Base-by-base conservation (phyloP, 306 rosid genomes). In the Luffa acutangula region DNA sequence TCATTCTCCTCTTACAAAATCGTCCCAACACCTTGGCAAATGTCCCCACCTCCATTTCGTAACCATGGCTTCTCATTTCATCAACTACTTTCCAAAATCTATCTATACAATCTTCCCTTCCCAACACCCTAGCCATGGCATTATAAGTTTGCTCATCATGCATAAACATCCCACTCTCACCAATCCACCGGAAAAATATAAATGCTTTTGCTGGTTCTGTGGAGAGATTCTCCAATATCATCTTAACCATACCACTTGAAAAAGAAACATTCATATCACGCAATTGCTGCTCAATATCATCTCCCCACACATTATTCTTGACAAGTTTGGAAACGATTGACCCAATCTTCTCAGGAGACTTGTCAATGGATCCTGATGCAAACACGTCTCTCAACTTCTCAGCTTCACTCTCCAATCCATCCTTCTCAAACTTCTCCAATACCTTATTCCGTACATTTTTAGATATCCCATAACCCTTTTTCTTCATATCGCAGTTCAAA, bases 141-240 rank as follows among this genome's bases (percentile, higher is more conserved):
- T 92, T 93, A 83, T 91, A 95, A 9, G 93, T 89, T 36, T 14
- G 17, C 3, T 78, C 88, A 77, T 93, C 92, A 60, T 91, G 99
- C 83, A 87, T 90, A 82, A 89, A 88, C 82, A 84, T 3, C n/a
- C 81, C 91, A 79, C 83, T 83, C 87, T 95, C 97, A 74, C 86
- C 91, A 34, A 93, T 60, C 99, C 97, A 95, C 85, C 93, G 77
- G 79, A 95, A 95, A 83, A 90, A 88, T 73, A 95, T 86, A 73
- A 90, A 82, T 0, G 88, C 93, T 80, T 91, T 95, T 4, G 49
- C 81, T 0, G 96, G 91, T 21, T 95, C 97, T 8, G 78, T 69
- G 20, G 76, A 80, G 45, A 95, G 87, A 76, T 41, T 83, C 80
- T 88, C 92, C 85, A 95, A 75, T 80, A 87, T 78, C 53, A 49